Percentiles rank a stretch among this genome's conserved stretches.
Evolutionary conservation across 441 rosid species (phyloP).

Genomic region (Monsonia emarginata): DNA sequence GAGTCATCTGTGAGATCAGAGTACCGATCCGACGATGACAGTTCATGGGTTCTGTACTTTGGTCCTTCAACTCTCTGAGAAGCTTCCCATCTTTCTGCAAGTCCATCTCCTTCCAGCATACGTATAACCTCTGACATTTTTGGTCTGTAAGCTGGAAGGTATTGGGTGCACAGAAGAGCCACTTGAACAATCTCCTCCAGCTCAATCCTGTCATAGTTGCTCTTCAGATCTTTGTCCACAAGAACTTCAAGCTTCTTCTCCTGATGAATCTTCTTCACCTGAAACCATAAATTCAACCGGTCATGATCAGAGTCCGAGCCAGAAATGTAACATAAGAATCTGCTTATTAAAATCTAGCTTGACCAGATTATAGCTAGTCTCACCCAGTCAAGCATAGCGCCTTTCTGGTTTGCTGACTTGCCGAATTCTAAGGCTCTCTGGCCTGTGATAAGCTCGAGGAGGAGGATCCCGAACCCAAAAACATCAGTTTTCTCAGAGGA

Average conservation of each 20-base stretch:
- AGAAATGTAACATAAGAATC: too few species aligned
- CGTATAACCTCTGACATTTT: conserved; percentile 90
- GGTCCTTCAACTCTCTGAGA: conserved; percentile 58
- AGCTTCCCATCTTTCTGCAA: conserved; percentile 92
- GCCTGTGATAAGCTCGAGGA: conserved; percentile 71
- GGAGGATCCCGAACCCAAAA: conserved; percentile 82
- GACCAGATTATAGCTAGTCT: too few species aligned
- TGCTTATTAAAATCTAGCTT: too few species aligned
- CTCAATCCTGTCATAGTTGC: conserved; percentile 59
- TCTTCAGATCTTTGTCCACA: conserved; percentile 73
- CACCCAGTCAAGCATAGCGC: conserved; percentile 82
- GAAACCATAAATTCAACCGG: conserved; percentile 20
- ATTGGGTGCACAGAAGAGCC: conserved; percentile 70
- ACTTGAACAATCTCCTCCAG: conserved; percentile 83
- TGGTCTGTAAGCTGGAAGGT: conserved; percentile 73
- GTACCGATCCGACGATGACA: conserved; percentile 57
- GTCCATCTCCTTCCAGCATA: conserved; percentile 94
- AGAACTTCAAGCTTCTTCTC: conserved; percentile 75
- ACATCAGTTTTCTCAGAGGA: conserved; percentile 95
- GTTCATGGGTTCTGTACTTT: conserved; percentile 42
- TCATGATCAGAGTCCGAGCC: too few species aligned
- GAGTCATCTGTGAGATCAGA: conserved; percentile 80
- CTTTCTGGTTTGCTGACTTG: conserved; percentile 66
- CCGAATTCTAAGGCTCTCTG: conserved; percentile 74
- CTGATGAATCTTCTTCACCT: conserved; percentile 72